A percentile compares a stretch with the other conserved stretches of the same genome.
Evolutionary conservation across 768 basidiomycete genomes (phyloP).

Genomic region (Pseudohyphozyma bogoriensis): DNA sequence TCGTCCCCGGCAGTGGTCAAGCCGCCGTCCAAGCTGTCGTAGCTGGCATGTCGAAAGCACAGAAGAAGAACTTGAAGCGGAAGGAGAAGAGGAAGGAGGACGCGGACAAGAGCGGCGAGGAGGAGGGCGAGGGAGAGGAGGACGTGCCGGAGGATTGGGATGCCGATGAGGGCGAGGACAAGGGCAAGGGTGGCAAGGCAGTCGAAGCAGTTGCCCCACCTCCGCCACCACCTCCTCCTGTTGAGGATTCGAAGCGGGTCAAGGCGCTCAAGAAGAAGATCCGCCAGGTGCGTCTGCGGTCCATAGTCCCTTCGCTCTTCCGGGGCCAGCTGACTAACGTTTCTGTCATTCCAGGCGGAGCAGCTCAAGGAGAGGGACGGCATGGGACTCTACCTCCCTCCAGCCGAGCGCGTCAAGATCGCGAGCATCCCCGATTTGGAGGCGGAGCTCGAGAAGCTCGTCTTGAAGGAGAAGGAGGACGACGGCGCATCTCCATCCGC

Average conservation of each 20-base stretch:
- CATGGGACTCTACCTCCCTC: background rate
- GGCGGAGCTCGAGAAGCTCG: slow-evolving; percentile 6
- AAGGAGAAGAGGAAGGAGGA: slow-evolving; percentile 3
- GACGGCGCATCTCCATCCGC: background rate
- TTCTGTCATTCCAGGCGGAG: slow-evolving; percentile 1
- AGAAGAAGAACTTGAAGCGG: slow-evolving; percentile 9
- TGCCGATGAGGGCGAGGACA: background rate
- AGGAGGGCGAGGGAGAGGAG: background rate
- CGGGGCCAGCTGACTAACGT: background rate
- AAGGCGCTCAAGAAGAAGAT: slow-evolving; percentile 10
- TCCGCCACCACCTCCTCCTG: background rate
- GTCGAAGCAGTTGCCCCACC: background rate
- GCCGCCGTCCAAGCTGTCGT: background rate
- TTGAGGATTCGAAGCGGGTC: slow-evolving; percentile 3
- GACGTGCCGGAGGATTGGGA: slow-evolving; percentile 6
- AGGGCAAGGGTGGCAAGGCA: background rate
- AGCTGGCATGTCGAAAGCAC: background rate
- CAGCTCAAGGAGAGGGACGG: background rate
- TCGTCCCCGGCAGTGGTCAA: background rate
- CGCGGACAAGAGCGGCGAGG: background rate
- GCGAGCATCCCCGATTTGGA: slow-evolving; percentile 3
- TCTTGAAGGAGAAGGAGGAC: background rate
- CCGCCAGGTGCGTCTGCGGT: background rate
- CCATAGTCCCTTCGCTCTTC: background rate
- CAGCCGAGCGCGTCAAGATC: slow-evolving; percentile 11